Conservation (phyloP, 1,139 yeast species). For the Chernovozyma sophiae-reginae region DNA sequence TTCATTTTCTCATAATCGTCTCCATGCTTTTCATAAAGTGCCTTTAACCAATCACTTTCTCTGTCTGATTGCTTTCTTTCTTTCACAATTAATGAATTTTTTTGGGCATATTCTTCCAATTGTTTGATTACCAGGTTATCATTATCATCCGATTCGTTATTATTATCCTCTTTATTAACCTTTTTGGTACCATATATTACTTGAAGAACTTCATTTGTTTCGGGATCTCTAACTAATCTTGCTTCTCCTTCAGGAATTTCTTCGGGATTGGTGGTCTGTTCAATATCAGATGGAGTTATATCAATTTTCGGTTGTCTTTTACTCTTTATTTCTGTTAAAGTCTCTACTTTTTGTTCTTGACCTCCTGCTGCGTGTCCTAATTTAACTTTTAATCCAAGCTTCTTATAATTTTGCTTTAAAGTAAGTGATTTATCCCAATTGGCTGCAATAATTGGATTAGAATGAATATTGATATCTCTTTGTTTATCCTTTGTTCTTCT, state of each 20-base stretch:
- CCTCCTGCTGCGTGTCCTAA: slow-evolving; percentile 70
- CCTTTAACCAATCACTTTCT: slow-evolving; percentile 69
- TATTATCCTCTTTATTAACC: slow-evolving; percentile 19
- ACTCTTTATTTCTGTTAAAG: slow-evolving; percentile 26
- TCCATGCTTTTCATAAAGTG: slow-evolving; percentile 72
- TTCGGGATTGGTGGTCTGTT: slow-evolving; percentile 46
- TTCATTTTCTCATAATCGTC: slow-evolving; percentile 87
- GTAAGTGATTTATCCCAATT: slow-evolving; percentile 88
- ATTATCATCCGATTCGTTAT: slow-evolving; percentile 15
- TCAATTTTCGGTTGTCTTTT: slow-evolving; percentile 23
- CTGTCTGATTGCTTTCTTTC: slow-evolving; percentile 64
- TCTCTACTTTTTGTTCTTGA: slow-evolving; percentile 47
- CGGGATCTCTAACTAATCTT: slow-evolving; percentile 65
- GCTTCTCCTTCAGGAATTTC: slow-evolving; percentile 79
- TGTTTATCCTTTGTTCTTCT: slow-evolving; percentile 68
- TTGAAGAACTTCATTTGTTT: slow-evolving; percentile 62
- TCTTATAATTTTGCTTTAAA: slow-evolving; percentile 75
- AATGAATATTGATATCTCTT: slow-evolving; percentile 56
- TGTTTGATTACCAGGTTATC: slow-evolving; percentile 56
- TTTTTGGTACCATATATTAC: slow-evolving; percentile 69
- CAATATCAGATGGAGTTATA: slow-evolving; percentile 34
- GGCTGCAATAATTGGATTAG: slow-evolving; percentile 80
- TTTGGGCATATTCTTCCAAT: slow-evolving; percentile 63
- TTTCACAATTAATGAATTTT: slow-evolving; percentile 40
- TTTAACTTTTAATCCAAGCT: slow-evolving; percentile 67